Percentiles rank a stretch among this genome's conserved stretches.
These are phyloP conservation scores for Ogataea degrootiae DNA, from an alignment of 805 yeast genomes.

Conservation along the genomic window DNA sequence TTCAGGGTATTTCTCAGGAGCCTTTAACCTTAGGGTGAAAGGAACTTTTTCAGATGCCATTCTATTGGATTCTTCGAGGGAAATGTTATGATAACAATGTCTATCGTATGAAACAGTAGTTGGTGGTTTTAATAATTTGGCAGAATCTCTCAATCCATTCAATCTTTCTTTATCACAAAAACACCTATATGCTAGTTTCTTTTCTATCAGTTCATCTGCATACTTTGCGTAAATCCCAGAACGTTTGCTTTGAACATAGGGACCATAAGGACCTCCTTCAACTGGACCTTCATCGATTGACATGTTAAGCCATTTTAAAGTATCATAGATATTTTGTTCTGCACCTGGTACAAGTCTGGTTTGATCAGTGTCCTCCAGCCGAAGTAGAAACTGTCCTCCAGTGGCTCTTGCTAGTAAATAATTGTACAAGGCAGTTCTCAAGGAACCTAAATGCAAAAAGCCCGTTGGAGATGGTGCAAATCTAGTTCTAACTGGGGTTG, in stretches of 20 bases:
- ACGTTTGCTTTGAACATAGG: conserved; percentile 85
- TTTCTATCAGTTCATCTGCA: conserved; percentile 48
- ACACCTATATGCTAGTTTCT: conserved; percentile 81
- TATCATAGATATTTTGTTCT: conserved; percentile 70
- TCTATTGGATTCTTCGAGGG: conserved; percentile 36
- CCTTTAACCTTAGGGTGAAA: conserved; percentile 65
- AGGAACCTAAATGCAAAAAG: conserved; percentile 84
- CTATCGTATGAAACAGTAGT: conserved; percentile 91
- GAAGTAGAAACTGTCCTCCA: conserved; percentile 70
- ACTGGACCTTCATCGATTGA: conserved; percentile 83
- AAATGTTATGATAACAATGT: conserved; percentile 50
- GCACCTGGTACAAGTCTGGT: conserved; percentile 76
- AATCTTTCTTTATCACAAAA: conserved; percentile 80
- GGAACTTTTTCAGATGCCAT: conserved; percentile 31
- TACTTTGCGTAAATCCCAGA: conserved; percentile 58
- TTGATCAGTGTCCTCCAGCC: conserved; percentile 93
- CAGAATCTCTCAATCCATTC: conserved; percentile 61
- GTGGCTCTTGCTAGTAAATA: conserved; percentile 76
- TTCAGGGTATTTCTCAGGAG: conserved; percentile 66
- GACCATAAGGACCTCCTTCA: conserved; percentile 70
- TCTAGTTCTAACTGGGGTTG: conserved; percentile 69
- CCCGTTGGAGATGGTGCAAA: conserved; percentile 99
- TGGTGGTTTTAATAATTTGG: conserved; percentile 74
- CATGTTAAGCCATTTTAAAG: conserved; percentile 74
- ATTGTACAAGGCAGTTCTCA: conserved; percentile 90